Percentiles rank a stretch among this genome's conserved stretches.
Conservation (phyloP, 768 basidiomycete species). For the Brasilioporus rufonigricans region DNA sequence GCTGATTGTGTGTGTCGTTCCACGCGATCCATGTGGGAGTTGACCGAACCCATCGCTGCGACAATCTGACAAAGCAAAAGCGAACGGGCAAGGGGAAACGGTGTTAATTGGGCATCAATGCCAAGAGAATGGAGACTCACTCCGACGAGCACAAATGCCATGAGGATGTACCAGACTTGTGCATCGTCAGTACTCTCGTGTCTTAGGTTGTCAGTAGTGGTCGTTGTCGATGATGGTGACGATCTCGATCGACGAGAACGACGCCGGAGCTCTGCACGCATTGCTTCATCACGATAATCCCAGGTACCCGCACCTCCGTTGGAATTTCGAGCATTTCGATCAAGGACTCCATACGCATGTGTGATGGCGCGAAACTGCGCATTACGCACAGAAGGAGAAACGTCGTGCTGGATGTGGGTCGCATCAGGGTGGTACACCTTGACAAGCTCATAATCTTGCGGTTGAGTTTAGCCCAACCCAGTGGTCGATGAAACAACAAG, state of each 20-base stretch:
- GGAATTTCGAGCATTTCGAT: not conserved
- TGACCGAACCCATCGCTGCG: conserved; percentile 3
- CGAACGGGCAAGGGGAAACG: not conserved
- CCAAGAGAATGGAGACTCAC: conserved; percentile 6
- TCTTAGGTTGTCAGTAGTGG: not conserved
- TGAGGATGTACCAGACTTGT: conserved; percentile 11
- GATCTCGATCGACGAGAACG: conserved; percentile 36
- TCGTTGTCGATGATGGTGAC: conserved; percentile 34
- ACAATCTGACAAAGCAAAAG: conserved; percentile 3
- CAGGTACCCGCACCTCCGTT: not conserved
- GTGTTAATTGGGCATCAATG: too few species aligned
- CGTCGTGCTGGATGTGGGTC: conserved; percentile 33
- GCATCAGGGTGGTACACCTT: conserved; percentile 73
- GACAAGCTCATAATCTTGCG: conserved; percentile 70
- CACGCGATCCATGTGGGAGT: conserved; percentile 36
- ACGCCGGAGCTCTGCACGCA: conserved; percentile 51
- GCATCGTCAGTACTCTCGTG: not conserved
- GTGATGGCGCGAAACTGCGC: conserved; percentile 63
- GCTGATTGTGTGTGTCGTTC: conserved; percentile 46
- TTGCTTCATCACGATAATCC: conserved; percentile 36
- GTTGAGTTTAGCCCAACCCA: not conserved
- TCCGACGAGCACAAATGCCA: conserved; percentile 11
- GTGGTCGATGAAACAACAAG: not conserved
- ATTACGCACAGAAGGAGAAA: conserved; percentile 47
- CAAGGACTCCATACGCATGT: conserved; percentile 55